Evolutionary conservation across 2,329 filamentous ascomycete species (phyloP).

Genomic region (Trichoderma aggressivum): DNA sequence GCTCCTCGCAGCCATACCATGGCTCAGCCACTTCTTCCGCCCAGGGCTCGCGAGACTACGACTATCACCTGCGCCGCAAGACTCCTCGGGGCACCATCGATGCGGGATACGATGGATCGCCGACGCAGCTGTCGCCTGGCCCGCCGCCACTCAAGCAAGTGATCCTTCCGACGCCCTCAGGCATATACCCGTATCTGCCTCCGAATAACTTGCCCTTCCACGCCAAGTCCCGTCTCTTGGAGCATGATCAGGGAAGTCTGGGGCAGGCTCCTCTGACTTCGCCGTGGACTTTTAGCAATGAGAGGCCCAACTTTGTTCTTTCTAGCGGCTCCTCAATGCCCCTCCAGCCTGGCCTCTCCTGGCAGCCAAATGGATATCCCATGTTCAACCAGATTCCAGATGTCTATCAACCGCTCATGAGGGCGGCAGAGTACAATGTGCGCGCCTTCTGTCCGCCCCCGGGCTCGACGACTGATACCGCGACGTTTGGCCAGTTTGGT

Average conservation of each 20-base stretch:
- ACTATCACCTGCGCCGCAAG: conserved; percentile 84
- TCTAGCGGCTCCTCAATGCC: background rate
- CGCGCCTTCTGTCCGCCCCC: conserved; percentile 39
- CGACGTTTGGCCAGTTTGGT: conserved; percentile 29
- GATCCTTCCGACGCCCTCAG: conserved; percentile 58
- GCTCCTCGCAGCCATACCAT: conserved; percentile 29
- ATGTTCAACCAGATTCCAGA: conserved; percentile 22
- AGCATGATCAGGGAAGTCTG: background rate
- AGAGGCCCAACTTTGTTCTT: conserved; percentile 1
- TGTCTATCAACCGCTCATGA: conserved; percentile 33
- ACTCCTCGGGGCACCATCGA: conserved; percentile 92
- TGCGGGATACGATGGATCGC: conserved; percentile 84
- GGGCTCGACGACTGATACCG: conserved; percentile 29
- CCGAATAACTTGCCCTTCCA: conserved; percentile 19
- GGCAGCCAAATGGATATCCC: conserved; percentile 14
- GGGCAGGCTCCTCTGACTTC: background rate
- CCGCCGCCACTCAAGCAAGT: conserved; percentile 81
- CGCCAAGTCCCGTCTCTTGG: background rate
- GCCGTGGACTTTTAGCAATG: conserved; percentile 10
- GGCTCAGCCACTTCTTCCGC: conserved; percentile 19
- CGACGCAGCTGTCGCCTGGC: conserved; percentile 67
- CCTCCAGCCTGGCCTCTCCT: background rate
- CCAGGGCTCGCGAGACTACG: conserved; percentile 39
- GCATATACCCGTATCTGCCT: conserved; percentile 20
- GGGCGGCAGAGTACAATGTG: conserved; percentile 37